These are phyloP conservation scores for Tolypocladium ophioglossoides DNA, from an alignment of 2,329 filamentous ascomycete species.

Conservation along the genomic window DNA sequence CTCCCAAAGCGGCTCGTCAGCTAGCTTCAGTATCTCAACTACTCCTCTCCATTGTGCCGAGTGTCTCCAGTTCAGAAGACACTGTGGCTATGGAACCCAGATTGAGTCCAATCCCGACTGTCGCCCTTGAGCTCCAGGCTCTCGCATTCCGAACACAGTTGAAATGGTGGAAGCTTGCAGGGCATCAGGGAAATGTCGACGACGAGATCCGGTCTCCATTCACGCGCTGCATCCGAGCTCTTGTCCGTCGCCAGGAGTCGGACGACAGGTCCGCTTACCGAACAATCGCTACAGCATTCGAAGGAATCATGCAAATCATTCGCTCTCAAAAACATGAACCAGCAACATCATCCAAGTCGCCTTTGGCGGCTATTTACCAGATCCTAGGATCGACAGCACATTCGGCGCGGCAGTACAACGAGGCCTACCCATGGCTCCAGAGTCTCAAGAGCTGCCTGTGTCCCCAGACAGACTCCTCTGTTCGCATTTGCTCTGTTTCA, in stretches of 20 bases:
- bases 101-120: slow-evolving; percentile 43
- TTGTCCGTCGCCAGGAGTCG: slow-evolving; percentile 39
- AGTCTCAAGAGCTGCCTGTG: slow-evolving; percentile 30
- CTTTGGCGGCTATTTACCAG: slow-evolving; percentile 39
- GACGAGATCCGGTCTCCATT: slow-evolving; percentile 59
- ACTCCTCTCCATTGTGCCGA: slow-evolving; percentile 56
- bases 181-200: slow-evolving; percentile 47
- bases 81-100: slow-evolving; percentile 38
- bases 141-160: slow-evolving; percentile 51
- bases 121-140: slow-evolving; percentile 52
- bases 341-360: slow-evolving; percentile 26
- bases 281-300: slow-evolving; percentile 19
- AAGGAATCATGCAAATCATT: slow-evolving; percentile 21
- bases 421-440: slow-evolving; percentile 45
- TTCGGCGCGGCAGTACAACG: slow-evolving; percentile 31
- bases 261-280: slow-evolving; percentile 25
- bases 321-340: slow-evolving; percentile 21
- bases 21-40: slow-evolving; percentile 56
- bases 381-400: slow-evolving; percentile 39
- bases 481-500: slow-evolving; percentile 39
- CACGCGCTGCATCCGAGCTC: slow-evolving; percentile 50
- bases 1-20: slow-evolving; percentile 51
- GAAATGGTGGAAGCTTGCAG: slow-evolving; percentile 54
- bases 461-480: slow-evolving; percentile 31
- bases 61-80: slow-evolving; percentile 55